A percentile compares a stretch with the other conserved stretches of the same genome.
These are phyloP conservation scores for Bertia moriformis DNA, from an alignment of 2,329 filamentous ascomycete species.

Conservation along the genomic window DNA sequence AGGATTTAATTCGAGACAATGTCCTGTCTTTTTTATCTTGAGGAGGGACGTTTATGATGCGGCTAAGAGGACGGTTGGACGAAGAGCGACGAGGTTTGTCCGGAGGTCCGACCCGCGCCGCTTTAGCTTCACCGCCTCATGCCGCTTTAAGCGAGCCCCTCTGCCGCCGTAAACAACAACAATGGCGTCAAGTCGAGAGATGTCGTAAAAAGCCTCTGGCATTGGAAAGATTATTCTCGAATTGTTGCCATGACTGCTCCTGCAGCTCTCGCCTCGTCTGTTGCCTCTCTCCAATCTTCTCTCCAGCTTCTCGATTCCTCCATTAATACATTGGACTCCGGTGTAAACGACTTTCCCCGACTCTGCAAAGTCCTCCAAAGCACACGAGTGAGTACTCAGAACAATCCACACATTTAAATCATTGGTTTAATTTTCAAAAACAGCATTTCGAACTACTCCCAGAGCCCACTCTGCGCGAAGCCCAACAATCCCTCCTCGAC, in stretches of 20 bases:
- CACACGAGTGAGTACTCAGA: constrained; percentile 32
- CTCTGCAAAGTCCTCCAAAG: constrained; percentile 48
- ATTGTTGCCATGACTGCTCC: no score
- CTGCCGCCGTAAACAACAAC: background rate
- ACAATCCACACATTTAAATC: background rate
- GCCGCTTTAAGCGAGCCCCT: background rate
- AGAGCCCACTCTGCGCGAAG: constrained; percentile 45
- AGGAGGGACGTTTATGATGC: no score
- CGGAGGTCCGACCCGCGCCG: background rate
- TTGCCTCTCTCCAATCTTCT: constrained; percentile 42
- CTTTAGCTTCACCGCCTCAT: background rate
- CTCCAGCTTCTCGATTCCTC: constrained; percentile 47
- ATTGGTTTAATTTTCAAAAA: background rate
- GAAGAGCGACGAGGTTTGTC: background rate
- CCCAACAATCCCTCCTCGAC: constrained; percentile 49
- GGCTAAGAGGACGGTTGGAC: background rate
- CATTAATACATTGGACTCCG: constrained; percentile 45
- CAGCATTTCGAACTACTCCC: constrained; percentile 64
- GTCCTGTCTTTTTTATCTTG: no score
- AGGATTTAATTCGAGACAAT: background rate
- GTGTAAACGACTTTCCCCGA: constrained; percentile 48
- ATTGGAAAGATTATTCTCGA: no score
- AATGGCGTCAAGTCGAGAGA: no score
- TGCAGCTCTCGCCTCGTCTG: constrained; percentile 39
- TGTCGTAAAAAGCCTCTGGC: no score